Base-by-base conservation (phyloP, 1,139 yeast genomes). In the Blastobotrys ciferrii region DNA sequence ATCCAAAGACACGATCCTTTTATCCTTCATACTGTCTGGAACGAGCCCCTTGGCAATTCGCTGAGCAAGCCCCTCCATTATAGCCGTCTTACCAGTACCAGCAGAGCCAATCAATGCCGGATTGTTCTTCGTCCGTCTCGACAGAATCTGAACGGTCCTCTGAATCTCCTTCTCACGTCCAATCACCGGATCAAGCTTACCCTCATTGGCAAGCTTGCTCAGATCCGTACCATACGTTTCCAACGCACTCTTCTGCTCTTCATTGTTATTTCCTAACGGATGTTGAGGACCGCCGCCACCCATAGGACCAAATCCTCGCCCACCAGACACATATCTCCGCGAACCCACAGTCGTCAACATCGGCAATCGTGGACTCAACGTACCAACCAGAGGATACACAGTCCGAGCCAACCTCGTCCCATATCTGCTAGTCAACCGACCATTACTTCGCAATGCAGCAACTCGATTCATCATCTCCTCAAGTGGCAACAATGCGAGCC, bases 21-120 rank as follows among this genome's bases (percentile, higher is more conserved):
- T 91, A 50, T 85, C 81, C 63, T 87, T 87, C 84, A 92, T 82
- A 45, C 89, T 80, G 53, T 92, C 98, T 0, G 98, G 98, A 1
- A 92, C 98, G 62, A 89, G 96, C 7, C 92, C 92, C 51, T 86
- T 81, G 13, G 87, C 81, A 48, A 92, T 89, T 59, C 97, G 72
- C 68, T 92, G 98, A 0, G 98, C 98, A 45, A 92, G 74, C 0
- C 98, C 98, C 66, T 92, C 98, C 81, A 92, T 85, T 47, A 92
- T 82, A 4, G 97, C 95, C 0, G 98, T 92, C 68, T 92, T 92
- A 70, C 98, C 98, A 0, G 96, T 94, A 69, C 98, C 98, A 0
- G 98, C 98, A 56, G 87, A 82, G 53, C 98, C 98, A 46, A 91
- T 88, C 46, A 92, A 69, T 0, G 92, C 95, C 0, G 98, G 98